Percentiles rank a stretch among this genome's conserved stretches.
These are phyloP conservation scores for Iberis pinnata DNA, from an alignment of 345 rosid species.

Conservation along the genomic window DNA sequence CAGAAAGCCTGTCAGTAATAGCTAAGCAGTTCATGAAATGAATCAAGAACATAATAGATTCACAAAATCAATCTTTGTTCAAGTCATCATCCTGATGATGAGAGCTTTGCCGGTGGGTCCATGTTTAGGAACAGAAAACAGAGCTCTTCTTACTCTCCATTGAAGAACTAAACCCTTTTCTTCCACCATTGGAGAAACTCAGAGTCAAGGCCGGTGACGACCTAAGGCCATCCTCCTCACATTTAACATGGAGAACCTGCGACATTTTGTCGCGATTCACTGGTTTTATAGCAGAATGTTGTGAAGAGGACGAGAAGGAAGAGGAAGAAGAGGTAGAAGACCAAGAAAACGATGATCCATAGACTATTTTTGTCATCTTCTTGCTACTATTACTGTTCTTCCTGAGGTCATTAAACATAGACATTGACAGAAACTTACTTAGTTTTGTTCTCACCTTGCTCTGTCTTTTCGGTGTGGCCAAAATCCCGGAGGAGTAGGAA, in stretches of 20 bases:
- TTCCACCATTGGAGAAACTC: conserved; percentile 20
- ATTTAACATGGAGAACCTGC: conserved; percentile 4
- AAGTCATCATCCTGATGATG: not conserved
- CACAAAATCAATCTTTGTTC: conserved; percentile 14
- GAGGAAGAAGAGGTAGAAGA: conserved; percentile 38
- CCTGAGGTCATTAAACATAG: conserved; percentile 17
- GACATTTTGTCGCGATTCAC: conserved; percentile 16
- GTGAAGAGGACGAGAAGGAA: conserved; percentile 27
- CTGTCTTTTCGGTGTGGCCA: conserved; percentile 18
- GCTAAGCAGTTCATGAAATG: conserved; percentile 4
- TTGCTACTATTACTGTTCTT: conserved; percentile 25
- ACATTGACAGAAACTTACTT: conserved; percentile 20
- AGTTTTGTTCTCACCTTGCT: conserved; percentile 23
- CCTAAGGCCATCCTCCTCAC: conserved; percentile 5
- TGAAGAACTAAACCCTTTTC: conserved; percentile 21
- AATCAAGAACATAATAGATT: conserved; percentile 5
- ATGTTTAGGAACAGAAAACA: conserved; percentile 12
- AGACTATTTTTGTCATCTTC: conserved; percentile 5
- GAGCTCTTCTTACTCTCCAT: conserved; percentile 19
- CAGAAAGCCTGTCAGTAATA: too few relatives aligned
- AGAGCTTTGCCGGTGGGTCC: conserved; percentile 13
- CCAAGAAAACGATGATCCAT: conserved; percentile 38
- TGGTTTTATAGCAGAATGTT: conserved; percentile 23
- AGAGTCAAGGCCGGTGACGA: conserved; percentile 24
- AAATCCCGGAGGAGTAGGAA: conserved; percentile 16